These are phyloP conservation scores for Rhododendron mucronatum DNA, from an alignment of 148 eudicot species.

Conservation along the genomic window DNA sequence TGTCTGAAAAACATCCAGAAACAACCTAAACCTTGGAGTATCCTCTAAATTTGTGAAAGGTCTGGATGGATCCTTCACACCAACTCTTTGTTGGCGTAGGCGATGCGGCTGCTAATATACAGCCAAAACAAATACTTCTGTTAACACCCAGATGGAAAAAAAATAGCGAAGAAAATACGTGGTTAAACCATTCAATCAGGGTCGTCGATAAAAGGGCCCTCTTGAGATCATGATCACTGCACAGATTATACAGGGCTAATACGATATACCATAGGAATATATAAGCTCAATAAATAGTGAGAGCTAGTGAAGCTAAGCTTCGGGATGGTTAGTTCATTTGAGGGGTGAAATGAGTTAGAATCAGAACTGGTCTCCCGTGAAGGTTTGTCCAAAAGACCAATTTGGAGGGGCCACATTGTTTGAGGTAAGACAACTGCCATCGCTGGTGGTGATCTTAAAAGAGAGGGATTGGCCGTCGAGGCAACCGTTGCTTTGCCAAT, in stretches of 20 bases:
- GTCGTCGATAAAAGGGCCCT: constrained; percentile 8
- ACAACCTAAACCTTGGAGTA: neutral
- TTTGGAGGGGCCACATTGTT: constrained; percentile 19
- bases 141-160: neutral
- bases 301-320: neutral
- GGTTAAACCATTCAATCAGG: neutral
- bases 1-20: neutral
- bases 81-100: neutral
- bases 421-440: constrained; percentile 12
- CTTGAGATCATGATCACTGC: neutral
- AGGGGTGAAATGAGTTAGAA: neutral
- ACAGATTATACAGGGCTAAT: neutral
- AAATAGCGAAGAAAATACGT: neutral
- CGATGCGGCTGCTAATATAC: neutral
- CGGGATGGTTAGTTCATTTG: neutral
- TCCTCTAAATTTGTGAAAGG: neutral
- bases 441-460: constrained; percentile 24
- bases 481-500: constrained; percentile 25
- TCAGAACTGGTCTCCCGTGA: constrained; percentile 22
- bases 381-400: constrained; percentile 30
- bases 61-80: neutral
- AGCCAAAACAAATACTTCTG: neutral
- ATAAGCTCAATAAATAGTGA: neutral
- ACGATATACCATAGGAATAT: neutral
- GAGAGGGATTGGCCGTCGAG: constrained; percentile 25